Percentiles rank a stretch among this genome's conserved stretches.
Conservation (phyloP, 2,329 filamentous ascomycete genomes). For the Clarireedia hainanense region DNA sequence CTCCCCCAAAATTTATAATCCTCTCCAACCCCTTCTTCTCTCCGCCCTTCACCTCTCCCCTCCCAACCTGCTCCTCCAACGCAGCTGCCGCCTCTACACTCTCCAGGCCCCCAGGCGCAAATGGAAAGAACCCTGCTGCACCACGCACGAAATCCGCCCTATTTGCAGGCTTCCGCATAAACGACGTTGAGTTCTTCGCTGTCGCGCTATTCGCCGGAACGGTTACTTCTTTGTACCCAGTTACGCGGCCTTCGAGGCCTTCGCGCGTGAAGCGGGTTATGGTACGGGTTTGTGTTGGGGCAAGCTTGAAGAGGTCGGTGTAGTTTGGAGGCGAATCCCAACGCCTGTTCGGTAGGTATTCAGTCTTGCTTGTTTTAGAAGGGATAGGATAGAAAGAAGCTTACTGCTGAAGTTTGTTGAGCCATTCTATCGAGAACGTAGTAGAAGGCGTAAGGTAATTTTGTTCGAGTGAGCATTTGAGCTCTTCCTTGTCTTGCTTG, state of each 20-base stretch:
- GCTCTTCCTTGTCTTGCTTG: constrained; percentile 47
- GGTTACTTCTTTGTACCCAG: constrained; percentile 89
- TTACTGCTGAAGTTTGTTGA: constrained; percentile 78
- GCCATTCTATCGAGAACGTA: constrained; percentile 75
- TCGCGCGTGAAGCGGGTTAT: constrained; percentile 87
- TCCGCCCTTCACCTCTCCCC: constrained; percentile 38
- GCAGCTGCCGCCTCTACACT: constrained; percentile 79
- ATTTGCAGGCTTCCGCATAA: constrained; percentile 76
- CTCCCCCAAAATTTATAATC: constrained; percentile 73
- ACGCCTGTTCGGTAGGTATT: constrained; percentile 34
- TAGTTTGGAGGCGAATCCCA: constrained; percentile 82
- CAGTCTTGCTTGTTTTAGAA: constrained; percentile 11
- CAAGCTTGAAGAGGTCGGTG: constrained; percentile 76
- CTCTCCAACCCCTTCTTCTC: constrained; percentile 60
- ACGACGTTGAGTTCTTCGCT: constrained; percentile 89
- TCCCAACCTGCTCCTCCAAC: constrained; percentile 66
- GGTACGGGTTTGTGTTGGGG: constrained; percentile 88
- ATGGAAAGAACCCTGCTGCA: constrained; percentile 88
- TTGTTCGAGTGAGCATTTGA: constrained; percentile 65
- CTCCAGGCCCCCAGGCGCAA: constrained; percentile 84
- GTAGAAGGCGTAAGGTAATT: constrained; percentile 74
- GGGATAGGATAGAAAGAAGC: constrained; percentile 12
- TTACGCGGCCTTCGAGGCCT: constrained; percentile 85
- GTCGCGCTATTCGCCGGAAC: constrained; percentile 82
- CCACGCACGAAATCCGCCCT: constrained; percentile 88